phyloP scores from a whole-genome alignment of 2,329 filamentous ascomycete genomes.

The Pseudonectria buxi region DNA sequence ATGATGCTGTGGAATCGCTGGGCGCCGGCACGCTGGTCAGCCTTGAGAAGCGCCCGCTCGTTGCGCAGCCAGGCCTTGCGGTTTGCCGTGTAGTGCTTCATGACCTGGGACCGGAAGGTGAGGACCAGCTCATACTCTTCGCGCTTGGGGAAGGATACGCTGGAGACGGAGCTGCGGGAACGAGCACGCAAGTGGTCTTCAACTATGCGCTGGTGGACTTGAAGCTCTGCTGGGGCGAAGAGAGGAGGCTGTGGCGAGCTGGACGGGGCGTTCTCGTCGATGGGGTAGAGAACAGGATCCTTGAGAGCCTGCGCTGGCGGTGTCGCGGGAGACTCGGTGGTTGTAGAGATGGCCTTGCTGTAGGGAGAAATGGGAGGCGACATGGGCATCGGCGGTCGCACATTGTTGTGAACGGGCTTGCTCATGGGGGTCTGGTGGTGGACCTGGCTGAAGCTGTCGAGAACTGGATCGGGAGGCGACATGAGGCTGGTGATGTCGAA shows the following conservation, averaged over 20 bases:
- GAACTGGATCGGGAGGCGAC: slow-evolving; percentile 53
- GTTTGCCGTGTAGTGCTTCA: slow-evolving; percentile 38
- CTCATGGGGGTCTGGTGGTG: slow-evolving; percentile 9
- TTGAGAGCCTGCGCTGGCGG: slow-evolving; percentile 28
- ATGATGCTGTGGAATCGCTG: slow-evolving; percentile 34
- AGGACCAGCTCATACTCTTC: slow-evolving; percentile 50
- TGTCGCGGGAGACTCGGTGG: slow-evolving; percentile 23
- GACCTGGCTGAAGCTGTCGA: slow-evolving; percentile 44
- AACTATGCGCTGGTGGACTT: slow-evolving; percentile 40
- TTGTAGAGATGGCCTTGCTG: slow-evolving; percentile 31
- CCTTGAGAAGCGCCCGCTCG: slow-evolving; percentile 44
- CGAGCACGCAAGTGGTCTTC: slow-evolving; percentile 43
- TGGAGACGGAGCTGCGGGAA: slow-evolving; percentile 35
- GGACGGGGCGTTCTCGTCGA: slow-evolving; percentile 32
- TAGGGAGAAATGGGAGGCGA: slow-evolving; percentile 53
- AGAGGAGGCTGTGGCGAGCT: slow-evolving; percentile 42
- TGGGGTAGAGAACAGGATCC: slow-evolving; percentile 54
- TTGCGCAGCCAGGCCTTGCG: slow-evolving; percentile 41
- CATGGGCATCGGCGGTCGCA: slow-evolving; percentile 33
- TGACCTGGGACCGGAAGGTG: slow-evolving; percentile 46
- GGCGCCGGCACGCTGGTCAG: slow-evolving; percentile 39
- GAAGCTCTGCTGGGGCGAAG: slow-evolving; percentile 38
- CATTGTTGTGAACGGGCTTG: slow-evolving; percentile 17
- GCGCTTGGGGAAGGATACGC: slow-evolving; percentile 39
- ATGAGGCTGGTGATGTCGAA: slow-evolving; percentile 50